Evolutionary conservation across 1,284 basidiomycete species (phyloP), one percentile per base, ranked within the genome.

Genomic region (Trametes pubescens): DNA sequence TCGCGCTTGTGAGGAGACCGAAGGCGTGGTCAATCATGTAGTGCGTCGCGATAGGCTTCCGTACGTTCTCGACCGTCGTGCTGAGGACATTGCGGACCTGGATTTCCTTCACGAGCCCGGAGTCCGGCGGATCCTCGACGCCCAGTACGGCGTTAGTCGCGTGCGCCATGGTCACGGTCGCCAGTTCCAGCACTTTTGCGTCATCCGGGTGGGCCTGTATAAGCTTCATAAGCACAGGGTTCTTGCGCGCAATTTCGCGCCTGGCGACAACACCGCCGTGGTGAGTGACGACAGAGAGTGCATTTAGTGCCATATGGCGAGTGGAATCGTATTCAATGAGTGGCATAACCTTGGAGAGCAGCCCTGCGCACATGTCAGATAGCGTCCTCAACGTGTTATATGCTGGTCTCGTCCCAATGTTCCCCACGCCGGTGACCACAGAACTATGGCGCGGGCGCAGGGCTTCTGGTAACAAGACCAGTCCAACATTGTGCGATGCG

Each of bases 261-360:
- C 83, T 82, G 22, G 84, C 79, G 24, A 79, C 76, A 8, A 73
- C 61, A 9, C 87, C 87, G 2, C 87, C 86, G 61, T 89, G 87
- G 65, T 87, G 88, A 0, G 88, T 89, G 13, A 89, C 80, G 34
- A 82, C 84, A 0, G 79, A 80, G 16, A 90, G 74, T 0, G 86
- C 81, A 35, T 83, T 82, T 4, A 90, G 76, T 7, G 82, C 85
- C 57, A 89, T 76, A 66, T 83, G 79, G 0, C 84, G 80, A 22
- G 79, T 83, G 2, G 71, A 74, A 2, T 82, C 80, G 3, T 78
- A 72, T 37, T 85, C 77, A 16, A 89, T 70, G 22, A 89, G 75
- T 0, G 86, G 82, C 11, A 86, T 72, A 10, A 89, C 76, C 71
- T 84, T 86, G 6, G 78, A 71, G 49, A 89, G 68, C 21, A 89